Evolutionary conservation across 2,329 filamentous ascomycete genomes (phyloP), one percentile per base, ranked within the genome.

Genomic region (Apiospora rasikravindrae): DNA sequence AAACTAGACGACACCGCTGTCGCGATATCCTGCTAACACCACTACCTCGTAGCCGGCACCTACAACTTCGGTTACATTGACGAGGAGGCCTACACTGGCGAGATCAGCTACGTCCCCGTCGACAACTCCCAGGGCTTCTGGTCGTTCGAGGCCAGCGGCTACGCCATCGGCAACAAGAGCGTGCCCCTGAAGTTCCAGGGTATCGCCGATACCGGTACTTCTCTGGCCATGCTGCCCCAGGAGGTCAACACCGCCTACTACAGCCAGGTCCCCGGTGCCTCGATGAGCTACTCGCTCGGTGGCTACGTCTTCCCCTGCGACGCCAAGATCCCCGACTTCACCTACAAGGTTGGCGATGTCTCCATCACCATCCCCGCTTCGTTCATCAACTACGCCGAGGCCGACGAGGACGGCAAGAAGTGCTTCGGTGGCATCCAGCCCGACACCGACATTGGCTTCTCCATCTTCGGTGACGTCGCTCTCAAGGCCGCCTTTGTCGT

Each of bases 121-220:
- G 86, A 91, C 81, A 84, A 77, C 75, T 85, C 83, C 66, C 78
- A 88, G 40, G 91, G 91, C 19, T 92, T 88, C 84, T 93, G 91
- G 91, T 82, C 86, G 69, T 91, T 92, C 84, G 88, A 84, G 33
- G 84, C 88, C 22, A 82, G 84, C 42, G 88, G 86, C 67, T 91
- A 89, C 82, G 81, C 81, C 53, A 78, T 91, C 72, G 90, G 89
- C 70, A 69, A 71, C 69, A 29, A 16, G 22, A 70, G 10, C 33
- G 26, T 73, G 75, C 77, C 44, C 69, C 40, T 49, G 45, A 49
- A 49, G 45, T 64, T 70, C 69, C 66, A 70, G 69, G 69, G 53
- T 2, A 80, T 81, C 40, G 88, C 88, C 77, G 90, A 93, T 82
- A 92, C 91, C n/a, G 91, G 90, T 69, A 92, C 90, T 74, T 90